phyloP scores from a whole-genome alignment of 1,284 basidiomycete species.

The Psilocybe mexicana region DNA sequence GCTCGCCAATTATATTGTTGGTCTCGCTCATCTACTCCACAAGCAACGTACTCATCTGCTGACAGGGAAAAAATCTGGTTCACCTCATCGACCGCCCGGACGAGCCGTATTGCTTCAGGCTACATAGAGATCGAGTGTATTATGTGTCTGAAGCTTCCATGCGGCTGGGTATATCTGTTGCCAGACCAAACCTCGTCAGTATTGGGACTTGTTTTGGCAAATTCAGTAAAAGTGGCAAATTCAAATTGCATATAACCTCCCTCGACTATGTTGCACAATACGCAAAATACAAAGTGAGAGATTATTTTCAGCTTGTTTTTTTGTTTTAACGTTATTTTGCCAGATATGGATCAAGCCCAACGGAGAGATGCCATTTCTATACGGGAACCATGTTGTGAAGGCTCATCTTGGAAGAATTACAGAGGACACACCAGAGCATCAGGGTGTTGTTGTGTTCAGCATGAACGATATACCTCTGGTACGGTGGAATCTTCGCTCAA shows the following conservation, averaged over 20 bases:
- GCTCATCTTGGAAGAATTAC: conserved; percentile 99
- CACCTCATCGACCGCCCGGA: conserved; percentile 86
- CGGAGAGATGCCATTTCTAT: conserved; percentile 98
- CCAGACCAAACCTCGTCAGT: conserved; percentile 90
- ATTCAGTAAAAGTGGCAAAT: conserved; percentile 97
- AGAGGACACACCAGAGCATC: conserved; percentile 98
- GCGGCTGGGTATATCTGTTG: conserved; percentile 90
- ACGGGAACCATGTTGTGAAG: conserved; percentile 98
- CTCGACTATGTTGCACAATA: conserved; percentile 95
- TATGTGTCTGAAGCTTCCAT: conserved; percentile 94
- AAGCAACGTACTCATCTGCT: neutral
- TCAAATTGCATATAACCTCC: conserved; percentile 94
- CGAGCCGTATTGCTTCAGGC: conserved; percentile 87
- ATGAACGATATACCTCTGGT: conserved; percentile 95
- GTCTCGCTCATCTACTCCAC: conserved; percentile 26
- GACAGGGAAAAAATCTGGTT: conserved; percentile 86
- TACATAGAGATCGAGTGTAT: conserved; percentile 90
- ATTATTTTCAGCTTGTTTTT: neutral
- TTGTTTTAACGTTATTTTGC: neutral
- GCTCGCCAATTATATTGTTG: conserved; percentile 87
- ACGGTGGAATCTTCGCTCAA: conserved; percentile 24
- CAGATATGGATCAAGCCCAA: conserved; percentile 99
- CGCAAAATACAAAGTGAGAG: conserved; percentile 92
- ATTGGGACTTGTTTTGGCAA: conserved; percentile 98
- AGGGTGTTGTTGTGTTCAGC: conserved; percentile 95